Evolutionary conservation across 2,329 filamentous ascomycete genomes (phyloP), one percentile per base, ranked within the genome.

Genomic region (Lachnellula suecica): DNA sequence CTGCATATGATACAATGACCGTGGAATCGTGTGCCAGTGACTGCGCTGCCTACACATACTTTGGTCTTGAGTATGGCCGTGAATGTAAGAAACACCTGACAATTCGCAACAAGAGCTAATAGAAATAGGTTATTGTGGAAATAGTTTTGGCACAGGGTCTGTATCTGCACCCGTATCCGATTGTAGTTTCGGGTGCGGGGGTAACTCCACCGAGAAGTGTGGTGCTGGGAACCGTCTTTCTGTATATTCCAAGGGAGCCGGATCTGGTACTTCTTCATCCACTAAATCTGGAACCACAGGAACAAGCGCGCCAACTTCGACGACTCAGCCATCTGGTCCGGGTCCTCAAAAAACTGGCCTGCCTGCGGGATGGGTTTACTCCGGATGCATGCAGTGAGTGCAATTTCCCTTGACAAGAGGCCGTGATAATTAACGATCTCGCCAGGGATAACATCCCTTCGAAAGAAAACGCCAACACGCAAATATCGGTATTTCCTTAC

Each of bases 401-500:
- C 63, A 76, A 22, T 87, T 1, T 80, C 85, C 54, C 72, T 70
- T 0, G 10, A 40, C 20, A 15, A 19, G 37, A 40, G n/a, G n/a
- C n/a, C n/a, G n/a, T n/a, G n/a, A n/a, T n/a, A 63, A 72, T 20
- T 44, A 22, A 34, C 24, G 22, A 84, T 83, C 74, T 24, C 22
- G 13, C 1, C 70, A 76, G 10, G 72, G 83, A 2, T 65, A 77
- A 38, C 87, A 84, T 84, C 74, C 72, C 2, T 71, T 87, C 38
- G 81, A 87, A 52, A 9, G 53, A 60, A n/a, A 44, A 57, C 25
- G 35, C 48, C 4, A 54, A 59, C 34, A 46, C 40, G n/a, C 29
- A 52, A 23, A 49, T 59, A 19, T 44, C 53, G 15, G 49, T 46
- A 4, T 54, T 59, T 40, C 55, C 59, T 1, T 59, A 61, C 42